phyloP scores from a whole-genome alignment of 257 asterid genomes.

The Przewalskia tangutica region DNA sequence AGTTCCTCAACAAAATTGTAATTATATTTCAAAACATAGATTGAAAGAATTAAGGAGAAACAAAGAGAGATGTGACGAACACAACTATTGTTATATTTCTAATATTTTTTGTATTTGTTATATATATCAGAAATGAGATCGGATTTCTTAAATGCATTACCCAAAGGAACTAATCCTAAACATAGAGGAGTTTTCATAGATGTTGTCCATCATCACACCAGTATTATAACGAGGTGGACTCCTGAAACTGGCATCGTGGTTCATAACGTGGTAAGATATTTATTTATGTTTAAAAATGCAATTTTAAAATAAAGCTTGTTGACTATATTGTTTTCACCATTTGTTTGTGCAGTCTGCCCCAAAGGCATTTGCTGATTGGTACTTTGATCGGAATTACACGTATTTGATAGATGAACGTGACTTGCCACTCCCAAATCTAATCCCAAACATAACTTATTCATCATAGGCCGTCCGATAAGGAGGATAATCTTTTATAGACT shows the following conservation, averaged over 20 bases:
- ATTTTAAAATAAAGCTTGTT: no score
- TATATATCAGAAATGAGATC: no score
- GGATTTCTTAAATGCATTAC: no score
- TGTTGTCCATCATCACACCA: neutral
- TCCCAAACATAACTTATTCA: neutral
- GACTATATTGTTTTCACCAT: neutral
- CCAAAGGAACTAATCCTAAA: no score
- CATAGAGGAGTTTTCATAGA: neutral
- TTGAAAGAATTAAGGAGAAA: no score
- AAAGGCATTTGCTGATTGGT: conserved; percentile 7
- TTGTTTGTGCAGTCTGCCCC: neutral
- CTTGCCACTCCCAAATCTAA: neutral
- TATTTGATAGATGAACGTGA: neutral
- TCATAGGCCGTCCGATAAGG: no score
- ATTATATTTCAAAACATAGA: no score
- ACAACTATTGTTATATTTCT: no score
- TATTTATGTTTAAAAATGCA: no score
- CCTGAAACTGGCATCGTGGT: neutral
- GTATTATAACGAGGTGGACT: neutral
- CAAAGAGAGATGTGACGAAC: no score
- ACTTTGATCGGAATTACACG: neutral
- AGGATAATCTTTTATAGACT: neutral
- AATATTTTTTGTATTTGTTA: no score
- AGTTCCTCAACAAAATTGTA: no score
- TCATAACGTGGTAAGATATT: neutral